A percentile compares a stretch with the other conserved stretches of the same genome.
Conservation (phyloP, 2,329 filamentous ascomycete genomes). For the Fusarium sp. region DNA sequence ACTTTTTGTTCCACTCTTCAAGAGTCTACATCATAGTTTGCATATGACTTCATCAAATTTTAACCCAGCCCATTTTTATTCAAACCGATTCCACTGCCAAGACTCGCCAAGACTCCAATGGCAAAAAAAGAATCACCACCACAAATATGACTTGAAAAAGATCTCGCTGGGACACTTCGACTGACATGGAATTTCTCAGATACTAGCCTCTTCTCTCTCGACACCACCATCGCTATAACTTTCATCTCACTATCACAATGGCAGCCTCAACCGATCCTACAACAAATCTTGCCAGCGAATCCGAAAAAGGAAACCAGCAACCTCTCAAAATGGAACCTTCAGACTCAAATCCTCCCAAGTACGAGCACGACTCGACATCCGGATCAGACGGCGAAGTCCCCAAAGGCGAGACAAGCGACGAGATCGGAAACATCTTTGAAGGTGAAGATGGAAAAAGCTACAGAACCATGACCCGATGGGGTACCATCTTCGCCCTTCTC, state of each 20-base stretch:
- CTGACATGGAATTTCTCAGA: neutral
- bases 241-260: neutral
- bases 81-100: neutral
- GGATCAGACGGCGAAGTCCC: conserved; percentile 12
- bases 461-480: conserved; percentile 37
- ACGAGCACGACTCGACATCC: conserved; percentile 11
- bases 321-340: neutral
- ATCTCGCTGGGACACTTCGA: neutral
- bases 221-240: neutral
- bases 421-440: conserved; percentile 25
- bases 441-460: conserved; percentile 37
- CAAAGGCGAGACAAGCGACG: conserved; percentile 14
- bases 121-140: neutral
- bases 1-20: neutral
- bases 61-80: neutral
- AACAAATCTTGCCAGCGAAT: conserved; percentile 3
- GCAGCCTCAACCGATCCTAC: neutral
- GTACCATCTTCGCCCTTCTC: conserved; percentile 37
- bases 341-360: neutral
- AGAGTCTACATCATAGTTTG: neutral
- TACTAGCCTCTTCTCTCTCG: neutral
- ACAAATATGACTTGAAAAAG: neutral
- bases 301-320: neutral
- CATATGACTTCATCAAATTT: conserved; percentile 4
- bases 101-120: neutral